Evolutionary conservation across 306 rosid genomes (phyloP).

Genomic region (Chamaecrista fasciculata): DNA sequence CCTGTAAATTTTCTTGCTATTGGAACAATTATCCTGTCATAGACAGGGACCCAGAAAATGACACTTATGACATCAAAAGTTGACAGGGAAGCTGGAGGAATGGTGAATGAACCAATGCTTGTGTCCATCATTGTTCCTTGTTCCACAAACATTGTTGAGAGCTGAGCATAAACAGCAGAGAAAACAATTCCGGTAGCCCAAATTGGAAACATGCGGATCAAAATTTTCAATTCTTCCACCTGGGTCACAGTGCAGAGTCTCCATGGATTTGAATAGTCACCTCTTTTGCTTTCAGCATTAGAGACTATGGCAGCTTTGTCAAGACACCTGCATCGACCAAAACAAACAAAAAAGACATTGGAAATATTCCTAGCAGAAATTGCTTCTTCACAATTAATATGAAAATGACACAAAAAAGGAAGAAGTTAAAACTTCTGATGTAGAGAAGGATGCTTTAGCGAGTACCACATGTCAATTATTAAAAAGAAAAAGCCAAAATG

Average conservation of each 20-base stretch:
- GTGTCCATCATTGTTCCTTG: constrained; percentile 92
- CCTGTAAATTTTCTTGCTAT: constrained; percentile 77
- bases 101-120: constrained; percentile 67
- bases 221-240: constrained; percentile 89
- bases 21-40: constrained; percentile 77
- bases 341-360: constrained; percentile 6
- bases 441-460: background rate
- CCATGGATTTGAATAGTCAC: constrained; percentile 70
- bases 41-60: constrained; percentile 87
- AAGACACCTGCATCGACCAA: constrained; percentile 67
- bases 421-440: constrained; percentile 2
- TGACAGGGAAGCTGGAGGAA: constrained; percentile 94
- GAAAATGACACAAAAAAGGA: background rate
- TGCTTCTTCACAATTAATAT: background rate
- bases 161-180: constrained; percentile 90
- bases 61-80: constrained; percentile 75
- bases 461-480: constrained; percentile 1
- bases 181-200: constrained; percentile 92
- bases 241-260: constrained; percentile 91
- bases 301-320: constrained; percentile 85
- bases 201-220: constrained; percentile 91
- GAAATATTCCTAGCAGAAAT: background rate
- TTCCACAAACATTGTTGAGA: constrained; percentile 94
- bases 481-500: background rate
- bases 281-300: constrained; percentile 51